Evolutionary conservation across 1,139 yeast species (phyloP), one percentile per base, ranked within the genome.

Genomic region (Kluyveromyces marxianus): DNA sequence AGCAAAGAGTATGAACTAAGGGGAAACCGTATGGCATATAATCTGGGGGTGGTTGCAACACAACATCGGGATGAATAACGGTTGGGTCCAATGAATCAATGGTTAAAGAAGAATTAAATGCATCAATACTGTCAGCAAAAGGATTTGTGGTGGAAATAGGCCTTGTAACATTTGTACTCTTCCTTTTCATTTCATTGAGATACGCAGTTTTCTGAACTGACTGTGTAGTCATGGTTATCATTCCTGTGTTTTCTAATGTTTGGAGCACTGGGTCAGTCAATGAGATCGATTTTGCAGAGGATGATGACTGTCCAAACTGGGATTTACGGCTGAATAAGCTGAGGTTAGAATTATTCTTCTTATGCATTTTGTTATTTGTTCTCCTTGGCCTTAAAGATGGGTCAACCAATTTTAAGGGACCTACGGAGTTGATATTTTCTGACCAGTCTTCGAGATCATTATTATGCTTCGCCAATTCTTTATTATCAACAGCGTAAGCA

Each of bases 11-110:
- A 60, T 92, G 97, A 8, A 90, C 88, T 52, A 92, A 74, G 7
- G 97, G 98, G 61, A 72, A 87, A 0, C 84, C 88, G 67, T 76
- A 88, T 5, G 97, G 97, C 69, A 84, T 90, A 68, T 81, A 89
- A 54, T 78, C 87, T 24, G 81, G 77, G 1, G 96, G 95, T 3
- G 97, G 97, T 65, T 90, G 97, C 2, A 95, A 79, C 25, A 83
- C 78, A 45, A 75, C 82, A 57, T 80, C 81, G 1, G 84, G 79
- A 55, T 79, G 94, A 45, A 90, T 83, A 27, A 85, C 69, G 51
- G 82, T 83, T 7, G 87, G 79, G 32, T 83, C 79, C 53, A 85
- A 69, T n/a, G 81, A 74, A 42, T 69, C 70, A 25, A 76, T 66
- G 29, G 28, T 39, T 21, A 37, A 21, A 7, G 40, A 35, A 10